These are phyloP conservation scores for Acmispon strigosus DNA, from an alignment of 306 rosid genomes.

Conservation along the genomic window DNA sequence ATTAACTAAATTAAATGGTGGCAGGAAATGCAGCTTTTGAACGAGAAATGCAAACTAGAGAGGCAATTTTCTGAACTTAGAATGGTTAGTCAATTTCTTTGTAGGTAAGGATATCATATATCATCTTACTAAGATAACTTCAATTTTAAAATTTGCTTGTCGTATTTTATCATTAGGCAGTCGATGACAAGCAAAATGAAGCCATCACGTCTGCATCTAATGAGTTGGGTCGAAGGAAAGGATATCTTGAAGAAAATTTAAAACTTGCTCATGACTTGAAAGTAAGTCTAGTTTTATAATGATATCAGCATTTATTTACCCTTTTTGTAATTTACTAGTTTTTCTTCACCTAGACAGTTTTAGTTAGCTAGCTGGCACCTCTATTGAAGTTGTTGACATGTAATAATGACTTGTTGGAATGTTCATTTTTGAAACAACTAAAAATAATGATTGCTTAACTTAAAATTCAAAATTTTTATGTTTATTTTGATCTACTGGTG, in stretches of 20 bases:
- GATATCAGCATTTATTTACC: background rate
- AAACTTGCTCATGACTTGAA: slow-evolving; percentile 78
- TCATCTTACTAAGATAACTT: slow-evolving; percentile 1
- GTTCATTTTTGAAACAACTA: background rate
- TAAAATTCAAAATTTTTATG: background rate
- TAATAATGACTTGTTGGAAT: background rate
- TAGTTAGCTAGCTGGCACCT: background rate
- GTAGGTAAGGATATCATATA: slow-evolving; percentile 6
- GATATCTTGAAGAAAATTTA: slow-evolving; percentile 79
- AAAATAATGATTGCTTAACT: background rate
- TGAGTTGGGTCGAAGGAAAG: slow-evolving; percentile 78
- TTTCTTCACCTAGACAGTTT: background rate
- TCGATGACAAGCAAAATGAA: slow-evolving; percentile 90
- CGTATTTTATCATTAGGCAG: slow-evolving; percentile 40
- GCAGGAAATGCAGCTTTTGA: slow-evolving; percentile 75
- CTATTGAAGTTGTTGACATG: background rate
- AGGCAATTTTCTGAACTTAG: slow-evolving; percentile 81
- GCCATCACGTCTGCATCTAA: slow-evolving; percentile 63
- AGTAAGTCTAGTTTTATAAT: slow-evolving; percentile 35
- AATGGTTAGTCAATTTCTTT: slow-evolving; percentile 55
- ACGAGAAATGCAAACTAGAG: slow-evolving; percentile 82
- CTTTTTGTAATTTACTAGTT: background rate
- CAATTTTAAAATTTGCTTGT: slow-evolving; percentile 9
- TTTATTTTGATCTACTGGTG: background rate
- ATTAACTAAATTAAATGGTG: slow-evolving; percentile 23